phyloP scores from a whole-genome alignment of 345 rosid species.

The Acer saccharum region DNA sequence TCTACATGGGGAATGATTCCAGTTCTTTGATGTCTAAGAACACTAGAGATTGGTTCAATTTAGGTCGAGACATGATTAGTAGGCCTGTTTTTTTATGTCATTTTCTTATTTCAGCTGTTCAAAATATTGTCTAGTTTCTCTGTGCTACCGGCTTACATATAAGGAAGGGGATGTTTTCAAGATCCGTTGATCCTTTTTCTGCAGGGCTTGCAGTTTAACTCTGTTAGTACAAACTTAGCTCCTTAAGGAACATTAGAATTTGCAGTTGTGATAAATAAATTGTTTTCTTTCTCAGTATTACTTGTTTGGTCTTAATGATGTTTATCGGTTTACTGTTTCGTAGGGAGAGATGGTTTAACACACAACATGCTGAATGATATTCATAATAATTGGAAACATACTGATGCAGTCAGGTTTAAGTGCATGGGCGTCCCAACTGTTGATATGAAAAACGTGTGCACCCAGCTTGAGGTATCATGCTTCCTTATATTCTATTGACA shows the following conservation, averaged over 20 bases:
- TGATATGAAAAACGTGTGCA: constrained; percentile 82
- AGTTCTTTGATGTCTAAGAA: background rate
- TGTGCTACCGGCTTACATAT: background rate
- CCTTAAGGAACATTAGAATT: background rate
- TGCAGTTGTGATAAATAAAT: no score
- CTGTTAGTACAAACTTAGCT: background rate
- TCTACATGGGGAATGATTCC: background rate
- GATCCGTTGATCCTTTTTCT: background rate
- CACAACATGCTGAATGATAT: constrained; percentile 95
- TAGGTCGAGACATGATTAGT: background rate
- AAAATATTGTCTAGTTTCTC: background rate
- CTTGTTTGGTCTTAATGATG: background rate
- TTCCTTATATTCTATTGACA: background rate
- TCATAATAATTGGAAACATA: constrained; percentile 76
- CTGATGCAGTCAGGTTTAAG: constrained; percentile 82
- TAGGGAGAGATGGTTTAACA: constrained; percentile 96
- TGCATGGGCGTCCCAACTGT: constrained; percentile 91
- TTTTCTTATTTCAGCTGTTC: background rate
- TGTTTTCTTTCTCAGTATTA: background rate
- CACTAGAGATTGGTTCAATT: no score
- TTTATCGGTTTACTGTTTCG: constrained; percentile 12
- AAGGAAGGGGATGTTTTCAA: background rate
- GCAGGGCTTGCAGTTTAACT: background rate
- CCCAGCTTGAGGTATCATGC: constrained; percentile 77
- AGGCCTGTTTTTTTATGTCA: background rate